Evolutionary conservation across 176 grass and related monocot genomes (phyloP), one percentile per base, ranked within the genome.

Genomic region (Canna indica): DNA sequence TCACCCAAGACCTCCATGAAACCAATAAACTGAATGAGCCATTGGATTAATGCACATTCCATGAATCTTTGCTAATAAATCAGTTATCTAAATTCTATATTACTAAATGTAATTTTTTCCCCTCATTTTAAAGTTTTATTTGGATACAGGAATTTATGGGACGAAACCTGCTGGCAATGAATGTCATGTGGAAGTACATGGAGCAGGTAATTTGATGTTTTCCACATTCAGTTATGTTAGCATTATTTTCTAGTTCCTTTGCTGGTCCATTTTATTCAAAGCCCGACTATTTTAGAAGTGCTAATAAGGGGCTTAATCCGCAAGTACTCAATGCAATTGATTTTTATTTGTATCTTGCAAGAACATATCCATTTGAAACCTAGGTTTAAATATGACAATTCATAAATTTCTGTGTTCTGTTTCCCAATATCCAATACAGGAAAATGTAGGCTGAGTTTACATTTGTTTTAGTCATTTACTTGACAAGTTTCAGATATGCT

Each of bases 121-220:
- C 25, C 62, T 70, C 7, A 64, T 68, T 72, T 59, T 24, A 74
- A 24, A 33, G 7, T 73, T 67, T 53, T 72, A 44, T 54, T 10
- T 80, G 44, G 29, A 62, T 38, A 70, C 82, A 91, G 88, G 75
- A 97, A 81, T 97, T 97, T 73, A 90, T 97, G 94, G 94, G 94
- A 5, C 76, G 83, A 58, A 92, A 71, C 48, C 82, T 97, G 33
- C 66, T 97, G 34, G 89, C 94, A 1, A 92, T 97, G 94, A 97
- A 97, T 74, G 94, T 97, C n/a, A 97, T 97, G 94, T 97, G 94
- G 94, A 97, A 97, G 69, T 97, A 97, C 77, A 67, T 88, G 78
- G 94, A 97, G 75, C 94, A 96, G 58, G 88, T 90, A 61, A 79
- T 13, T 41, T 12, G 64, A n/a, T 33, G 29, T 52, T 26, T 39